These are phyloP conservation scores for Berberis thunbergii DNA, from an alignment of 164 flowering plant genomes.

Conservation along the genomic window DNA sequence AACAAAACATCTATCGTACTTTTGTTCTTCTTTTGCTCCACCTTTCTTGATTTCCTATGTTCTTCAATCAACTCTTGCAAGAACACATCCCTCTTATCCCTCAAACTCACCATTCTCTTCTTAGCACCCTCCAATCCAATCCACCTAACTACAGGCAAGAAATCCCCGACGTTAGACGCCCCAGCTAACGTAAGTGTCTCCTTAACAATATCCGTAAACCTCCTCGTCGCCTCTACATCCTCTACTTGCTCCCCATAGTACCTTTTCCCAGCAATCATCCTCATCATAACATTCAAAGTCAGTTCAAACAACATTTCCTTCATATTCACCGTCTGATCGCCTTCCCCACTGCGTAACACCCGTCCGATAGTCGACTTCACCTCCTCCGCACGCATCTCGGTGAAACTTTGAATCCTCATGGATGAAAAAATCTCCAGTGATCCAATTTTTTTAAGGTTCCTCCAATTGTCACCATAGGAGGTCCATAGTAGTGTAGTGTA, in stretches of 20 bases:
- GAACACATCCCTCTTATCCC: too few relatives aligned
- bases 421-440: not conserved
- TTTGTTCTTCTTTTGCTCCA: too few relatives aligned
- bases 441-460: too few relatives aligned
- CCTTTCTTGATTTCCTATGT: too few relatives aligned
- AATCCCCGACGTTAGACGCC: constrained; percentile 15
- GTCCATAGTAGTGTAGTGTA: too few relatives aligned
- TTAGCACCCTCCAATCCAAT: constrained; percentile 12
- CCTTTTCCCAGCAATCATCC: constrained; percentile 30
- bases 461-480: too few relatives aligned
- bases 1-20: too few relatives aligned
- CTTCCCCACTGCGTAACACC: not conserved
- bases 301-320: constrained; percentile 14
- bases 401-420: not conserved
- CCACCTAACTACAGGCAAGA: constrained; percentile 15
- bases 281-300: constrained; percentile 21
- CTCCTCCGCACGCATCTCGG: constrained; percentile 13
- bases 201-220: constrained; percentile 12
- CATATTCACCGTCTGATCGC: constrained; percentile 14
- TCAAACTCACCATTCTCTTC: not conserved
- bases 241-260: constrained; percentile 16
- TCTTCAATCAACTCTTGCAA: too few relatives aligned
- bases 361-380: not conserved
- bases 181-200: constrained; percentile 6
- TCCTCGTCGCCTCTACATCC: constrained; percentile 8